These are phyloP conservation scores for Tolypocladium nubicola DNA, from an alignment of 2,329 filamentous ascomycete genomes.

Conservation along the genomic window DNA sequence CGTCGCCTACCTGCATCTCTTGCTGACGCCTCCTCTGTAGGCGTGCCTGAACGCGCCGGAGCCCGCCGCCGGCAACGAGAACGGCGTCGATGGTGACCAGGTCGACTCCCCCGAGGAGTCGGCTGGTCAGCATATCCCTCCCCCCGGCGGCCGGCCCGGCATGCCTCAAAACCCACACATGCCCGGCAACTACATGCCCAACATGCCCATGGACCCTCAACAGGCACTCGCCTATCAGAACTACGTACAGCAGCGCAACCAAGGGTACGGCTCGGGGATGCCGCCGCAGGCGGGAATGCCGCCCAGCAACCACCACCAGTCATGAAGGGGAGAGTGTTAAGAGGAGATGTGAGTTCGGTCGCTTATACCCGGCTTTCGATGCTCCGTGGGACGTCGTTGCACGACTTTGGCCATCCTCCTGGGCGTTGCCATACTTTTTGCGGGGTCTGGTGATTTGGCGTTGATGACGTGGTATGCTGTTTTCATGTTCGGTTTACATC, in stretches of 20 bases:
- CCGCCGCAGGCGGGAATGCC: slow-evolving; percentile 68
- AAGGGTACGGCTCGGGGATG: slow-evolving; percentile 66
- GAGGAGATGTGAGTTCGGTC: slow-evolving; percentile 14
- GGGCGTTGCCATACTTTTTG: slow-evolving; percentile 25
- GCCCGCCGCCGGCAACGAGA: slow-evolving; percentile 69
- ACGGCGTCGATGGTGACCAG: slow-evolving; percentile 68
- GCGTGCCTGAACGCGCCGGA: slow-evolving; percentile 95
- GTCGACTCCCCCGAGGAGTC: slow-evolving; percentile 91
- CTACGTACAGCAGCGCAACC: slow-evolving; percentile 65
- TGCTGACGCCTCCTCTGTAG: slow-evolving; percentile 39
- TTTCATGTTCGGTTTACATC: slow-evolving; percentile 15
- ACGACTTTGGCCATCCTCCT: slow-evolving; percentile 14
- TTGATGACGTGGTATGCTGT: slow-evolving; percentile 25
- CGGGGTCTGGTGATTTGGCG: slow-evolving; percentile 32
- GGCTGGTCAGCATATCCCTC: slow-evolving; percentile 62
- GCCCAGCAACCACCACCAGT: slow-evolving; percentile 72
- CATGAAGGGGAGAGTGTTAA: slow-evolving; percentile 32
- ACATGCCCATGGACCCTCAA: slow-evolving; percentile 62
- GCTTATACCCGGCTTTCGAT: slow-evolving; percentile 52
- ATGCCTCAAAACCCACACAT: slow-evolving; percentile 56
- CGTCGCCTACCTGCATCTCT: not conserved
- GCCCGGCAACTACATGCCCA: slow-evolving; percentile 51
- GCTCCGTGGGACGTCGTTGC: slow-evolving; percentile 25
- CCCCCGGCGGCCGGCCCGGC: slow-evolving; percentile 45
- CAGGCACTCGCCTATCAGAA: slow-evolving; percentile 75